Base-by-base conservation (phyloP, 805 yeast species). In the Kazachstania bromeliacearum region DNA sequence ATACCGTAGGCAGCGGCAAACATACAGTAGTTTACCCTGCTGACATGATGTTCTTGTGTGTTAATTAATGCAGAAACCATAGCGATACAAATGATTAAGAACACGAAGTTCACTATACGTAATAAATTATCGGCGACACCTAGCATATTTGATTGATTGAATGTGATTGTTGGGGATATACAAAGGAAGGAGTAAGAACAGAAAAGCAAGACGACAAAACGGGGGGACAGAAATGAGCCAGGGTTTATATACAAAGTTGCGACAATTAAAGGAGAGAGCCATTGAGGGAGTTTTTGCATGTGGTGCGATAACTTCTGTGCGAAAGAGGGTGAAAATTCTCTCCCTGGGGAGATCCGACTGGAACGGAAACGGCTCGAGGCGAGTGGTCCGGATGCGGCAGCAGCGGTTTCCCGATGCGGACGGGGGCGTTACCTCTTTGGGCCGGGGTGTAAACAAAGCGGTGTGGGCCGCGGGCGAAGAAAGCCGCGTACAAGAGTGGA, bases 1-100 rank as follows among this genome's bases (percentile, higher is more conserved):
- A 92, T 48, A 48, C 85, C 95, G 63, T 82, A 92, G 26, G 89
- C 85, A 29, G 94, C 77, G 26, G 95, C 77, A 59, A 92, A 92
- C 40, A 92, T 75, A 45, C 72, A 80, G 62, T 82, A 87, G 70
- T 85, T 87, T 46, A 92, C 94, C 64, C 92, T 92, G 33, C 95
- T 78, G 49, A 62, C 64, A 37, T 57, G 46, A 28, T 45, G 26
- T 57, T 73, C 67, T 53, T 73, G 77, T 43, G 81, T 72, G 42
- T 84, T 83, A 40, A 85, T 79, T 53, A 89, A 74, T n/a, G 92
- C 80, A 48, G 87, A 95, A 46, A 92, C 75, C 53, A 89, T 71
- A 60, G 96, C 98, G 44, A 92, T 75, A 38, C 78, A 73, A 53
- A 88, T 75, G 41, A 77, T 77, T 45, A 87, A 71, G 64, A 85